Base-by-base conservation (phyloP, 192 early-diverging fungal genomes). In the Coemansia erecta region DNA sequence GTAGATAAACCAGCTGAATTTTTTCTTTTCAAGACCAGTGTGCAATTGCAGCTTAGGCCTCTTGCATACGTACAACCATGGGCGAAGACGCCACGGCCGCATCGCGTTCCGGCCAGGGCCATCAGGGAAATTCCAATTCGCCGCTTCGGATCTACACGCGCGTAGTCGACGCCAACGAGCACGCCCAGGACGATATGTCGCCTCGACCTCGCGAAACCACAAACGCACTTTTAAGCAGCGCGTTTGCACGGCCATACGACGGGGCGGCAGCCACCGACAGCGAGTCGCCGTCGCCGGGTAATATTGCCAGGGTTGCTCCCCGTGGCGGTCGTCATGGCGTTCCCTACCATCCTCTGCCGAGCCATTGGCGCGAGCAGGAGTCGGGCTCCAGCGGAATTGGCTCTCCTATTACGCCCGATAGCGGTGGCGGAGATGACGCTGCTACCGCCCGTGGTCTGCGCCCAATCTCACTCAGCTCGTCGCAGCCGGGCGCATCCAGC, bases 351-450 rank as follows among this genome's bases (percentile, higher is more conserved):
- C 63, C 76, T 35, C 67, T 79, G 45, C 77, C 77, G 46, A 80
- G 70, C 49, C 69, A 80, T 44, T 80, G 77, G 77, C 77, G 77
- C 50, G 77, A 67, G 39, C 60, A 61, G n/a, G 77, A 70, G 47
- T 68, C 70, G 11, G 63, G 66, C 26, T 72, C 77, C 19, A 73
- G 77, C 67, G 68, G 70, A 37, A 19, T 69, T 40, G 70, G 63
- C 4, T 80, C 77, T 5, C 77, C 77, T 11, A 62, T 80, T 24
- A 73, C 77, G 39, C 77, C 77, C 8, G 77, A 80, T 9, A 63
- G 64, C 49, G 61, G 45, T 19, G 56, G 57, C 13, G 60, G 46
- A 28, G 73, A 70, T 39, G 58, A 69, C 41, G n/a, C 24, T 37
- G 17, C 23, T 8, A 44, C 49, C 9, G 17, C 56, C 15, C 33